These are phyloP conservation scores for Globisporangium orthogonon DNA, from an alignment of 352 stramenopile species.

Conservation along the genomic window DNA sequence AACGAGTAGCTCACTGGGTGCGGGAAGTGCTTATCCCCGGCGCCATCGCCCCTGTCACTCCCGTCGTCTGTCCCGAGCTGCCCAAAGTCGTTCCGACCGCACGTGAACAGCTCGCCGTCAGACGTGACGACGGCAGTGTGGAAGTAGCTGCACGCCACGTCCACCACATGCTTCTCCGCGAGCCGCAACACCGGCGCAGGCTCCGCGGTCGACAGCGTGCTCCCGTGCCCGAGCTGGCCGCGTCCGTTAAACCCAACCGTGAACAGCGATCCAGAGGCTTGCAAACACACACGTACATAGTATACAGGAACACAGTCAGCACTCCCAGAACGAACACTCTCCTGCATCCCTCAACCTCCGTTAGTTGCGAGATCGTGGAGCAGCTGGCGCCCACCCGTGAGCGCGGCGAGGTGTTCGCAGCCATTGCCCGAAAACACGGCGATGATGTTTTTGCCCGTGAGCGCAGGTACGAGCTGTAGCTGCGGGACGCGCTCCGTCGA, in stretches of 20 bases:
- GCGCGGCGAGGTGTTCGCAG: conserved; percentile 86
- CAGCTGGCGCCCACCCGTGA: conserved; percentile 37
- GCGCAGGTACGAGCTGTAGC: conserved; percentile 36
- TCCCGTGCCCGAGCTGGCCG: conserved; percentile 85
- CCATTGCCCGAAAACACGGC: conserved; percentile 89
- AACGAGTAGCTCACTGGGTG: conserved; percentile 47
- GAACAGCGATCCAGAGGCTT: conserved; percentile 75
- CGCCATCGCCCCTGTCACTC: neutral
- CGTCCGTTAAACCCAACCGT: conserved; percentile 91
- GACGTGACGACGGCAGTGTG: conserved; percentile 83
- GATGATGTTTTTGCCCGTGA: conserved; percentile 54
- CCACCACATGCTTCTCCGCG: conserved; percentile 43
- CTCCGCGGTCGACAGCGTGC: conserved; percentile 50
- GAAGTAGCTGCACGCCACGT: conserved; percentile 91
- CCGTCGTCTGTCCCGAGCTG: conserved; percentile 58
- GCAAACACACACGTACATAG: conserved; percentile 16
- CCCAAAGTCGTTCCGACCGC: conserved; percentile 91
- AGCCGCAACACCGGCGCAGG: conserved; percentile 41
- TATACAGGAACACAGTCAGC: neutral
- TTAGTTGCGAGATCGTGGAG: neutral
- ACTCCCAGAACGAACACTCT: no score
- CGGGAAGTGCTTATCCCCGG: conserved; percentile 59
- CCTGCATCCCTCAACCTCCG: no score
- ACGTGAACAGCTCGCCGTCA: conserved; percentile 78
- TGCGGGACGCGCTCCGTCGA: conserved; percentile 65